These are phyloP conservation scores for Dianthus caryophyllus DNA, from an alignment of 148 eudicot species.

Conservation along the genomic window DNA sequence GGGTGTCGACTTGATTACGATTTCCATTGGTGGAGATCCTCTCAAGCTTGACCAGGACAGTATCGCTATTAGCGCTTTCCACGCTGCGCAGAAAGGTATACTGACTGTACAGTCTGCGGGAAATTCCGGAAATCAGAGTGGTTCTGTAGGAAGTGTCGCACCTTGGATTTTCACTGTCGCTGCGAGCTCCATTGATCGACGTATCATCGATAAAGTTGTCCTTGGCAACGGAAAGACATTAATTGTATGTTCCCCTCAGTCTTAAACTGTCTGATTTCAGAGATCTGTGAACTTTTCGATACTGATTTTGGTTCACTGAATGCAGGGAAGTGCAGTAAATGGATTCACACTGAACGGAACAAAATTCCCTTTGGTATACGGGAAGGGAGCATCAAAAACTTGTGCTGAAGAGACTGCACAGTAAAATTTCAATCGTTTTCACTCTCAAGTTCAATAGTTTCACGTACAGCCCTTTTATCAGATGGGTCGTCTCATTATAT, in stretches of 20 bases:
- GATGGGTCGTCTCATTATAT: too few species aligned
- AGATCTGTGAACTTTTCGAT: too few species aligned
- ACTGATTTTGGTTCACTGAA: background rate
- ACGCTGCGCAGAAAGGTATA: conserved; percentile 39
- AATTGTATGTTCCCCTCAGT: conserved; percentile 29
- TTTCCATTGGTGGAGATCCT: conserved; percentile 28
- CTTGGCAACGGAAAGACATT: conserved; percentile 32
- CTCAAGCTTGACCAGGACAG: background rate
- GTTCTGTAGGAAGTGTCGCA: conserved; percentile 25
- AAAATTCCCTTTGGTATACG: conserved; percentile 35
- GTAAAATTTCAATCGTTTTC: conserved; percentile 8
- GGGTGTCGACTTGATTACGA: conserved; percentile 53
- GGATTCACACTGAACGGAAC: conserved; percentile 21
- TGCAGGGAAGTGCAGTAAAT: conserved; percentile 40
- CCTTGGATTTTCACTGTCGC: conserved; percentile 50
- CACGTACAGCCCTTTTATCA: too few species aligned
- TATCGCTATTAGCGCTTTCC: conserved; percentile 35
- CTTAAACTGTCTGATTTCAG: too few species aligned
- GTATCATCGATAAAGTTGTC: conserved; percentile 15
- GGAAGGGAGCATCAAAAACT: conserved; percentile 14
- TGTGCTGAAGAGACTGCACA: conserved; percentile 3
- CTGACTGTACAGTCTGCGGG: conserved; percentile 37
- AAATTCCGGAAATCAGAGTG: conserved; percentile 1
- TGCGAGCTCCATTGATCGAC: conserved; percentile 30
- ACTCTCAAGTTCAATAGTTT: too few species aligned